A percentile compares a stretch with the other conserved stretches of the same genome.
phyloP scores from a whole-genome alignment of 345 rosid species.

The Corymbia maculata region DNA sequence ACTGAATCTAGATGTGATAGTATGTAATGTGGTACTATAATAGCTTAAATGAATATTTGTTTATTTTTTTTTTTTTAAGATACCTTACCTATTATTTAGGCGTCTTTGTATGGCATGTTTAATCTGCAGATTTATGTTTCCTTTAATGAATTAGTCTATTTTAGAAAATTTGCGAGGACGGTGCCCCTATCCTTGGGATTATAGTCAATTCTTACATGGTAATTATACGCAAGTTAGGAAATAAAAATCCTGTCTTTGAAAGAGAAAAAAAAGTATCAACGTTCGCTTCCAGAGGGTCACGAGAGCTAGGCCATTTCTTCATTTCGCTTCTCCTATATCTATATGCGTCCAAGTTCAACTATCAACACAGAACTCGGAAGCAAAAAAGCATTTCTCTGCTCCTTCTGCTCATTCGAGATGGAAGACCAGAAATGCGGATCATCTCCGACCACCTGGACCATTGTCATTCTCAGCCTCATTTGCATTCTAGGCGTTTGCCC shows the following conservation, averaged over 20 bases:
- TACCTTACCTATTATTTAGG: no score
- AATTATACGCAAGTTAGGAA: neutral
- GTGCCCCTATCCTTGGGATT: no score
- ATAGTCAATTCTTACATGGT: neutral
- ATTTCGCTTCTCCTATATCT: neutral
- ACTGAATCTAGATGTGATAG: no score
- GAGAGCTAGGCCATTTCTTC: neutral
- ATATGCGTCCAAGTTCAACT: neutral
- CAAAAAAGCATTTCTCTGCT: neutral
- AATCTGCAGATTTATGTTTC: neutral
- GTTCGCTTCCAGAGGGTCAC: neutral
- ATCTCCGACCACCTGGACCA: neutral
- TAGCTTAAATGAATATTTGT: no score
- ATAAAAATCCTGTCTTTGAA: neutral
- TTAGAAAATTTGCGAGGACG: neutral
- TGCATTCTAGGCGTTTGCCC: neutral
- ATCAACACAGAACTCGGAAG: neutral
- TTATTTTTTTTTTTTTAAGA: no score
- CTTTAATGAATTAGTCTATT: neutral
- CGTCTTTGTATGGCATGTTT: no score
- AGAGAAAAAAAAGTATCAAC: neutral
- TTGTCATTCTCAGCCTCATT: neutral
- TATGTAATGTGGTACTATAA: no score
- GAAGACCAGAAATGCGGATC: neutral
- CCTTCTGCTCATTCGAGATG: neutral